Percentiles rank a stretch among this genome's conserved stretches.
Evolutionary conservation across 2,329 filamentous ascomycete species (phyloP).

Genomic region (Seiridium unicorne): DNA sequence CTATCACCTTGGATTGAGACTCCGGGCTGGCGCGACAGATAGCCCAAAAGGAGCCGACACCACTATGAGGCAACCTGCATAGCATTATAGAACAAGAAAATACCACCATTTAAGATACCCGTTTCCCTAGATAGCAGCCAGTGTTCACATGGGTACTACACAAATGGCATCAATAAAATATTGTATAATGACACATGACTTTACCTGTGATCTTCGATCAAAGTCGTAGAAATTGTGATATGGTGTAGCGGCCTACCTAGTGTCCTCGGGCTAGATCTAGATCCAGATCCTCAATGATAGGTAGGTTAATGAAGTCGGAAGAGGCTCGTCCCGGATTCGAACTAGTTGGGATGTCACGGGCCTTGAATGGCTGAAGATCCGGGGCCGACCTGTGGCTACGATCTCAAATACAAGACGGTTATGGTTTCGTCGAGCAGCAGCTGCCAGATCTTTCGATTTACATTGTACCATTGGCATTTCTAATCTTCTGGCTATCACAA

Average conservation of each 20-base stretch:
- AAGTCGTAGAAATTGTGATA: too few relatives aligned
- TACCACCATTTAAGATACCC: background rate
- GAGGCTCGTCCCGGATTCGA: slow-evolving; percentile 3
- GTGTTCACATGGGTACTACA: background rate
- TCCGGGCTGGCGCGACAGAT: background rate
- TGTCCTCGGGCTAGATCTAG: background rate
- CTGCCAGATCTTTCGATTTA: too few relatives aligned
- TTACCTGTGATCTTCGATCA: background rate
- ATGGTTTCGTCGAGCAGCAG: background rate
- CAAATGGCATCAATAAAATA: background rate
- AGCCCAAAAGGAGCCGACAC: background rate
- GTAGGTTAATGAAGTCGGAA: background rate
- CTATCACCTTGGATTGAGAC: background rate
- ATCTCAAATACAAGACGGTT: background rate
- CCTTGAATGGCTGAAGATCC: background rate
- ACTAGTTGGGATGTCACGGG: slow-evolving; percentile 2
- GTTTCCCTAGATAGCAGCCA: background rate
- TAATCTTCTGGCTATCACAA: too few relatives aligned
- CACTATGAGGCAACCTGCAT: background rate
- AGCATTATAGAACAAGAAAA: background rate
- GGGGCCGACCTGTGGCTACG: background rate
- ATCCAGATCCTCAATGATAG: too few relatives aligned
- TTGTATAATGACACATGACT: background rate
- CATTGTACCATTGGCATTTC: too few relatives aligned
- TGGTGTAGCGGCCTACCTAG: background rate